Base-by-base conservation (phyloP, 495 filamentous ascomycete genomes). In the Neurospora sp. region DNA sequence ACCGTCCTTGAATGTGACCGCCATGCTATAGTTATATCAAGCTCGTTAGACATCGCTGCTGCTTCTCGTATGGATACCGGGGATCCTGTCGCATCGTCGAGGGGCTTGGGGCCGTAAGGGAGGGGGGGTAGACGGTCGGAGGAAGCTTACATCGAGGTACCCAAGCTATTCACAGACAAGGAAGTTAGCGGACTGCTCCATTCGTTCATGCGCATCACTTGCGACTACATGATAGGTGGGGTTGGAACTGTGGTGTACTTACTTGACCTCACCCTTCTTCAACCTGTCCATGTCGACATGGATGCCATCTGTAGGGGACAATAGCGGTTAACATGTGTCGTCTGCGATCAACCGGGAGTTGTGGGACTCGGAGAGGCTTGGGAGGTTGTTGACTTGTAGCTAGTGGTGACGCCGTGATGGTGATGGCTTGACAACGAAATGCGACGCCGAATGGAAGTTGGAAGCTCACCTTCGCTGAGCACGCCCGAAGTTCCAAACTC, bases 1-100 rank as follows among this genome's bases (percentile, higher is more conserved):
- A 70, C 96, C 96, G 78, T 96, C 94, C 80, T 94, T 92, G 89
- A 98, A 99, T 81, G 96, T 98, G 78, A 98, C 93, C 44, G 96
- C 92, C 91, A 94, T 94, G 81, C 91, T 93, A 75, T 70, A 31
- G 20, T 46, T 5, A 66, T 27, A 66, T 35, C 6, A 66, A 18
- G 1, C 27, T 54, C 10, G 74, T 83, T 73, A 83, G 78, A 73
- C 14, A 23, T 40, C 2, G 69, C 72, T 70, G 37, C 40, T 39
- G 41, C 69, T 31, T 71, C 39, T 35, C 10, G 14, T 72, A 66
- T 31, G 37, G 74, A 75, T 48, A 27, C 20, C 48, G 2, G n/a
- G n/a, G 4, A 72, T 46, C 12, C 14, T 70, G 48, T 74, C 59
- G 18, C 23, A 62, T 70, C 62, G 75, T 40, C 75, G 74, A 46